Conservation (phyloP, 257 asterid species). For the Ilex aquifolium region DNA sequence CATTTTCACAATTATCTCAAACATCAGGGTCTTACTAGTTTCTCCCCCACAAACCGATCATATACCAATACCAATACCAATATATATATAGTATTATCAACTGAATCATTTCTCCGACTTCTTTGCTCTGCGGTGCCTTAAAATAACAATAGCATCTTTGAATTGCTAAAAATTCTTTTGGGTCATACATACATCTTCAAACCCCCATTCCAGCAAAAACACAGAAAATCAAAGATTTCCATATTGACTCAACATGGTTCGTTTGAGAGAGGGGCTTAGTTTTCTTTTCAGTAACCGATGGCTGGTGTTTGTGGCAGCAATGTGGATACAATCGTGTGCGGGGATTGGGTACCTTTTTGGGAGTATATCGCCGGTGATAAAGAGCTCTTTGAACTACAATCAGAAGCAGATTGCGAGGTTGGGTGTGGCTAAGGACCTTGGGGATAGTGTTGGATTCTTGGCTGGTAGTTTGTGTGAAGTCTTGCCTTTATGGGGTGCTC, state of each 20-base stretch:
- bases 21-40: too few species aligned
- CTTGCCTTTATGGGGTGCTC: slow-evolving; percentile 49
- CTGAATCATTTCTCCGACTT: too few species aligned
- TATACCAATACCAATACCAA: too few species aligned
- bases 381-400: slow-evolving; percentile 33
- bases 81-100: too few species aligned
- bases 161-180: too few species aligned
- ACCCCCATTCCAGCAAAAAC: background rate
- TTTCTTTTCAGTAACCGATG: slow-evolving; percentile 41
- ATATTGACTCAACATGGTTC: slow-evolving; percentile 5
- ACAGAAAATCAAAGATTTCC: background rate
- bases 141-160: too few species aligned
- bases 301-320: slow-evolving; percentile 52
- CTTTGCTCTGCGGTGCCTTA: too few species aligned
- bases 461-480: slow-evolving; percentile 44
- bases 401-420: slow-evolving; percentile 36
- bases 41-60: too few species aligned
- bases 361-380: slow-evolving; percentile 40
- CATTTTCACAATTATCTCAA: too few species aligned
- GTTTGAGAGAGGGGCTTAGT: slow-evolving; percentile 17
- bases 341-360: slow-evolving; percentile 51
- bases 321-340: slow-evolving; percentile 55
- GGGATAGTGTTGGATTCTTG: slow-evolving; percentile 49
- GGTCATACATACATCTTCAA: background rate
- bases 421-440: slow-evolving; percentile 51